A percentile compares a stretch with the other conserved stretches of the same genome.
phyloP scores from a whole-genome alignment of 768 basidiomycete genomes.

The Leccinum truebloodii region DNA sequence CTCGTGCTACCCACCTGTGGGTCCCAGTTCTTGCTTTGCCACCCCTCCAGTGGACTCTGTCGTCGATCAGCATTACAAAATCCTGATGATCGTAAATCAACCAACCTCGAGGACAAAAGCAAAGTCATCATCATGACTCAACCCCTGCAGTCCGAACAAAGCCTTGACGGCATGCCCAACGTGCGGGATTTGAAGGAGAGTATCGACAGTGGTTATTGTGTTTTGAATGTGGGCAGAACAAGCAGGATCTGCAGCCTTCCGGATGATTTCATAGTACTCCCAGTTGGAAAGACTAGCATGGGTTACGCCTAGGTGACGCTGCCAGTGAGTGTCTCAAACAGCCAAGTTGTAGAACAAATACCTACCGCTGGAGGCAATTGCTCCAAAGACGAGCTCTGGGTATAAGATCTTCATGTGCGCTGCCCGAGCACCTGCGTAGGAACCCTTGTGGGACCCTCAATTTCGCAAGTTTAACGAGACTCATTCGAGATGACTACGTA shows the following conservation, averaged over 20 bases:
- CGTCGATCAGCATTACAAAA: constrained; percentile 1
- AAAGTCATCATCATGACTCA: constrained; percentile 80
- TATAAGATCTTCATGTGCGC: constrained; percentile 90
- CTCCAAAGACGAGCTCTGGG: constrained; percentile 85
- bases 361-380: constrained; percentile 84
- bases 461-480: not conserved
- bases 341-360: not conserved
- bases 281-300: constrained; percentile 81
- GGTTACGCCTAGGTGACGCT: constrained; percentile 63
- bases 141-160: constrained; percentile 70
- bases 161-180: constrained; percentile 59
- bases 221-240: constrained; percentile 62
- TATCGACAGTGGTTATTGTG: constrained; percentile 61
- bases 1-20: constrained; percentile 57
- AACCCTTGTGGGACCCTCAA: constrained; percentile 50
- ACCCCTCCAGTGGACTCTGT: constrained; percentile 62
- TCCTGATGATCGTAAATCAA: constrained; percentile 19
- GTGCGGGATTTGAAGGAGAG: constrained; percentile 49
- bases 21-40: constrained; percentile 92
- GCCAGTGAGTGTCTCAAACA: constrained; percentile 3
- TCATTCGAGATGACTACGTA: constrained; percentile 35
- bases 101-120: constrained; percentile 64
- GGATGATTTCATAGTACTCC: constrained; percentile 87
- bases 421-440: constrained; percentile 90
- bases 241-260: constrained; percentile 60